Evolutionary conservation across 2,329 filamentous ascomycete genomes (phyloP).

Genomic region (Diaporthe sp.): DNA sequence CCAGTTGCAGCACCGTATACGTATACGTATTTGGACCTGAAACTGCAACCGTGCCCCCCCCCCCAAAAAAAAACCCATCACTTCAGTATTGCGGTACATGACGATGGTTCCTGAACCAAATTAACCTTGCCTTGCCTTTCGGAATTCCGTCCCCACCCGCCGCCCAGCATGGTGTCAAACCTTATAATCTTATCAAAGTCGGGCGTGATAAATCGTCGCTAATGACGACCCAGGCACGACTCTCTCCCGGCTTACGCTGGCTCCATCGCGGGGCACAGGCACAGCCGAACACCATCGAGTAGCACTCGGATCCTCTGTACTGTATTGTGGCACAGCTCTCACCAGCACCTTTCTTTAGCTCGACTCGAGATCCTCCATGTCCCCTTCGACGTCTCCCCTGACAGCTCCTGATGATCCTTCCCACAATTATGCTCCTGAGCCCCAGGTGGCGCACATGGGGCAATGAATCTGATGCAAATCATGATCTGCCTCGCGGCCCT

Average conservation of each 20-base stretch:
- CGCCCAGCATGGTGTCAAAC: constrained; percentile 12
- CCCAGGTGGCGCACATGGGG: constrained; percentile 16
- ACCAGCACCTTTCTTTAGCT: neutral
- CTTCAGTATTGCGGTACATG: neutral
- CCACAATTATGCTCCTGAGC: constrained; percentile 21
- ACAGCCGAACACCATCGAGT: neutral
- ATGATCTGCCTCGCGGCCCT: constrained; percentile 19
- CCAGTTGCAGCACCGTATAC: constrained; percentile 1
- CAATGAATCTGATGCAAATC: constrained; percentile 27
- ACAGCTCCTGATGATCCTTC: constrained; percentile 20
- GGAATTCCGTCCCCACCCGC: constrained; percentile 3
- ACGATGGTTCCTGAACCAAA: constrained; percentile 2
- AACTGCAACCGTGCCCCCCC: neutral
- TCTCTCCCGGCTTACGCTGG: neutral
- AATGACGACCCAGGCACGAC: neutral
- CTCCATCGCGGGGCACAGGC: neutral
- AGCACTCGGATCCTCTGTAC: constrained; percentile 5
- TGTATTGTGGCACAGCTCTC: constrained; percentile 1
- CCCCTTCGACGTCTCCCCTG: constrained; percentile 3
- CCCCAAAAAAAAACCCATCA: neutral
- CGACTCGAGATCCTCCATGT: neutral
- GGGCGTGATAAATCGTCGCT: neutral
- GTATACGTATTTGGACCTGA: constrained; percentile 5
- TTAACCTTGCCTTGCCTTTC: constrained; percentile 14
- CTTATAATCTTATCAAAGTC: constrained; percentile 13